A percentile compares a stretch with the other conserved stretches of the same genome.
Conservation (phyloP, 768 basidiomycete genomes). For the Tricholoma sp. region DNA sequence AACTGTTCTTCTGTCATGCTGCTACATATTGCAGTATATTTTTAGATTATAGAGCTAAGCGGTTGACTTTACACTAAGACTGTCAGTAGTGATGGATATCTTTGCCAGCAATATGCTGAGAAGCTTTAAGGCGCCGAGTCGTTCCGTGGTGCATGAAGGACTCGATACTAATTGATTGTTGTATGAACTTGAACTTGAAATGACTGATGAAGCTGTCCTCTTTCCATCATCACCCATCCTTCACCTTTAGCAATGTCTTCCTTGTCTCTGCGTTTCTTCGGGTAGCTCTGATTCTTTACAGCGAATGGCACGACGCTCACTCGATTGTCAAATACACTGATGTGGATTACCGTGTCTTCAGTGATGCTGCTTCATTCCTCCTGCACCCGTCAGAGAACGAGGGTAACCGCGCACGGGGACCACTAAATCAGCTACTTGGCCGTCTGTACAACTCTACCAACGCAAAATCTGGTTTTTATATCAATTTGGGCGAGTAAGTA, state of each 20-base stretch:
- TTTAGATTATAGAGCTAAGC: too few relatives aligned
- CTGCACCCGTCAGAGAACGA: slow-evolving; percentile 37
- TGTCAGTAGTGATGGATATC: too few relatives aligned
- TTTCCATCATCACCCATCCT: slow-evolving; percentile 18
- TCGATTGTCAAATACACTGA: slow-evolving; percentile 96
- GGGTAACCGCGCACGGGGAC: slow-evolving; percentile 56
- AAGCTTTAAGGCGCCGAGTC: too few relatives aligned
- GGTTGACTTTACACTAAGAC: too few relatives aligned
- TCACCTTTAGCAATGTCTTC: slow-evolving; percentile 51
- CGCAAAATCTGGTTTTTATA: neutral
- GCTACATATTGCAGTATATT: too few relatives aligned
- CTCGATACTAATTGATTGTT: too few relatives aligned
- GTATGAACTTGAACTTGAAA: too few relatives aligned
- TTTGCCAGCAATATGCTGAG: too few relatives aligned
- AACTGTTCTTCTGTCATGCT: too few relatives aligned
- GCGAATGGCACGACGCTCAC: slow-evolving; percentile 84
- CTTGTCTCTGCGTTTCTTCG: slow-evolving; percentile 53
- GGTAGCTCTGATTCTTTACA: slow-evolving; percentile 71
- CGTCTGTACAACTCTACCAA: neutral
- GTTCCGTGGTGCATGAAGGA: too few relatives aligned
- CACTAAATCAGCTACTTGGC: slow-evolving; percentile 30
- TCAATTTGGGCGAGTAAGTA: slow-evolving; percentile 73
- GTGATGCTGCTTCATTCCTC: slow-evolving; percentile 79
- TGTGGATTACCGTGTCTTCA: slow-evolving; percentile 94
- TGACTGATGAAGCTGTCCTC: slow-evolving; percentile 1